Percentiles rank a stretch among this genome's conserved stretches.
These are phyloP conservation scores for Coelastrella sp. DNA, from an alignment of 139 green algal species.

Conservation along the genomic window DNA sequence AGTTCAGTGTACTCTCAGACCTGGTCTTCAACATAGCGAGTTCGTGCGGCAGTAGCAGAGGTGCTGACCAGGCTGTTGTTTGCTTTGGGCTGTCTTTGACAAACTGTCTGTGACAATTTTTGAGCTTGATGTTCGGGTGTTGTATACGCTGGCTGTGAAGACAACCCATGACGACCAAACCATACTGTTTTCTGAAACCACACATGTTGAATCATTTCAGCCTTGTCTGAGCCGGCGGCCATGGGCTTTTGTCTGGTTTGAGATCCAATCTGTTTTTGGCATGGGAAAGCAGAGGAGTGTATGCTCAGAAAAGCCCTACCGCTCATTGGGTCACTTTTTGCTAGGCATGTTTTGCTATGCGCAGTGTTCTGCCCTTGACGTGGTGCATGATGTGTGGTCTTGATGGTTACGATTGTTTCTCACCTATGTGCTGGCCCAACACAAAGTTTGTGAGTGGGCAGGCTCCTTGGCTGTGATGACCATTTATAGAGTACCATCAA, in stretches of 20 bases:
- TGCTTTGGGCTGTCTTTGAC: no score
- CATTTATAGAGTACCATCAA: conserved; percentile 41
- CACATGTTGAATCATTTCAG: conserved; percentile 20
- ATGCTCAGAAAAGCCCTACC: no score
- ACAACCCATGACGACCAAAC: conserved; percentile 33
- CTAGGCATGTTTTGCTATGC: background rate
- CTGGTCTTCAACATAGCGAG: no score
- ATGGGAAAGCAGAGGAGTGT: background rate
- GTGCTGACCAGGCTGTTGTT: no score
- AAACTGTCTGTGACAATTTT: background rate
- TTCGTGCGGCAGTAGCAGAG: no score
- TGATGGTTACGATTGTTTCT: background rate
- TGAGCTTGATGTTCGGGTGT: background rate
- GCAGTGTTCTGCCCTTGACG: background rate
- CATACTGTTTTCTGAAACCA: conserved; percentile 3
- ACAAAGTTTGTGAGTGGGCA: background rate
- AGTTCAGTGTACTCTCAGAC: no score
- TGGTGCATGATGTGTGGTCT: background rate
- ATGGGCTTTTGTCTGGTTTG: background rate
- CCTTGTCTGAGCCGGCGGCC: conserved; percentile 44
- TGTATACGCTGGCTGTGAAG: background rate
- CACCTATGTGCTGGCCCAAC: background rate
- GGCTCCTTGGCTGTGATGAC: conserved; percentile 23
- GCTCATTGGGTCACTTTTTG: background rate
- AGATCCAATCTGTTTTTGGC: background rate